Evolutionary conservation across 306 rosid genomes (phyloP), one percentile per base, ranked within the genome.

Genomic region (Corylus americana): DNA sequence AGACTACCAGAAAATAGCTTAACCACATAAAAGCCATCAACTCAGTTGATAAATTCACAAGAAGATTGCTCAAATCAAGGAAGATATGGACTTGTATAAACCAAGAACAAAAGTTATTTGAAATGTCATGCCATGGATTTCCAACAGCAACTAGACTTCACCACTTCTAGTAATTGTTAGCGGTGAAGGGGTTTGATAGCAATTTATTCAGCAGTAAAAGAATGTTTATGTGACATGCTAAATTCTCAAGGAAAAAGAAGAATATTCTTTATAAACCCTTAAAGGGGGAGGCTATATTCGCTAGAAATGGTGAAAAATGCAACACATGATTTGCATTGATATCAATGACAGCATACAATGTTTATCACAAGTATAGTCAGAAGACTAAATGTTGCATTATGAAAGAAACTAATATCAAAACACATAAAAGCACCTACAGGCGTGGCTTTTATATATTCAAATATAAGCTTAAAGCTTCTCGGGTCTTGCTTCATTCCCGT

Each of bases 391-490:
- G 14, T 44, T 45, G 45, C 47, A n/a, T 49, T 77, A 74, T 74
- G 79, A 48, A 73, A 77, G 58, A 67, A 67, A 42, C 25, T 11
- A 49, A 37, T 72, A 76, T 10, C 16, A 51, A 78, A 78, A 18
- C 39, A 70, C 37, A 81, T 25, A 37, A 29, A 48, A 75, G 58
- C 73, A 85, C 98, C 77, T 89, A 95, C 98, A 63, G 98, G 98
- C 84, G 92, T 79, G 84, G 98, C 98, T 85, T 95, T 95, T 79
- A 95, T 88, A 85, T 91, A 95, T 73, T 95, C 98, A 83, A 95
- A 71, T 77, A 91, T 90, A 79, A 95, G 97, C 87, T 89, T 82
- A 87, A 95, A 95, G 90, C 97, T 92, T 87, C 98, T 91, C 80
- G 86, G 83, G 81, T 95, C 98, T 89, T 95, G 94, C 49, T 84